These are phyloP conservation scores for Ophiocordyceps unilateralis DNA, from an alignment of 2,329 filamentous ascomycete species.

Conservation along the genomic window DNA sequence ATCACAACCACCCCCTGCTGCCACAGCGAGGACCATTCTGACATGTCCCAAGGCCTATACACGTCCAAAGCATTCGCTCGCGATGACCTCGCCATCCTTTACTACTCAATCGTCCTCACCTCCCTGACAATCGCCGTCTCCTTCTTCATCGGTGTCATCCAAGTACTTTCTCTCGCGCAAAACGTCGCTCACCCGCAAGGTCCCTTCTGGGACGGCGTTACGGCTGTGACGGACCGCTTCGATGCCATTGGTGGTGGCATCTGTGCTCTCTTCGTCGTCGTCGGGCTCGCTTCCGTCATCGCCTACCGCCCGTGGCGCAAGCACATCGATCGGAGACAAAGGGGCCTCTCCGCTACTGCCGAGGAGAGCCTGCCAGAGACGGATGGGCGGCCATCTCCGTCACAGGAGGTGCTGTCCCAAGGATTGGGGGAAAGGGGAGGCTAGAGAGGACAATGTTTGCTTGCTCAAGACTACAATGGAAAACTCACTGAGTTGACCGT, in stretches of 20 bases:
- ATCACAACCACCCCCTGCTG: background rate
- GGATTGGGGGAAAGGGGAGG: background rate
- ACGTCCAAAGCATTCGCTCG: constrained; percentile 61
- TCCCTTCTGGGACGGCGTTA: constrained; percentile 80
- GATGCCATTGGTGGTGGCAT: constrained; percentile 77
- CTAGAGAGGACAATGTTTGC: background rate
- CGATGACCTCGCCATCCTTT: constrained; percentile 77
- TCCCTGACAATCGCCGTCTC: constrained; percentile 70
- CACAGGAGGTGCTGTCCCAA: background rate
- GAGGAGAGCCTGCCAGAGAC: background rate
- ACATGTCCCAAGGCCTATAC: constrained; percentile 36
- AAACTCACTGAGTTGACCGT: background rate
- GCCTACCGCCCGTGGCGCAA: constrained; percentile 66
- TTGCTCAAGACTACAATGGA: background rate
- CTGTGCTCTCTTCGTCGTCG: constrained; percentile 66
- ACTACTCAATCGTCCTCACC: constrained; percentile 83
- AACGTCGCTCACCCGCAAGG: constrained; percentile 60
- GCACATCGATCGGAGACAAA: constrained; percentile 17
- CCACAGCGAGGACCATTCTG: background rate
- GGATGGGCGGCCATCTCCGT: background rate
- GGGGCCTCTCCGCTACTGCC: constrained; percentile 2
- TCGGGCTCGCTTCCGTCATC: constrained; percentile 56
- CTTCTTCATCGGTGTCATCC: constrained; percentile 69
- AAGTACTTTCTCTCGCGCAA: constrained; percentile 61
- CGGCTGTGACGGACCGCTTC: constrained; percentile 59